Evolutionary conservation across 768 basidiomycete species (phyloP).

Genomic region (Suillus paluster): DNA sequence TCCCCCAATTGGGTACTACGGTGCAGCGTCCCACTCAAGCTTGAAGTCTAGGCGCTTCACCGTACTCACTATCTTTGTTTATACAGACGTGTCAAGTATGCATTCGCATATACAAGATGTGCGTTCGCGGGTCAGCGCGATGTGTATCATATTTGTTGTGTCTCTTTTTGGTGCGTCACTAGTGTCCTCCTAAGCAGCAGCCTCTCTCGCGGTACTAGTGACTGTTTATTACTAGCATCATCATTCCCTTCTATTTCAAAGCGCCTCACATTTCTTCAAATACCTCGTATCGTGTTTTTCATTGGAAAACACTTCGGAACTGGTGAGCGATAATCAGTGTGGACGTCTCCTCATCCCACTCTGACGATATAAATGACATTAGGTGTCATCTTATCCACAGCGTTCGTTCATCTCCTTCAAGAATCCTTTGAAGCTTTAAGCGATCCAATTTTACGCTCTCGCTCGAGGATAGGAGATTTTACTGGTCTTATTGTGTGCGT

Average conservation of each 20-base stretch:
- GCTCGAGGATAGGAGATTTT: constrained; percentile 58
- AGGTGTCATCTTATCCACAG: constrained; percentile 84
- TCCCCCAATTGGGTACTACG: neutral
- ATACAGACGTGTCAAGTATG: neutral
- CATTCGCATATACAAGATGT: neutral
- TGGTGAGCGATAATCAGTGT: constrained; percentile 37
- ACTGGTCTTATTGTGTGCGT: constrained; percentile 78
- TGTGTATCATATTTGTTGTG: constrained; percentile 57
- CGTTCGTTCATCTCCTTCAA: constrained; percentile 80
- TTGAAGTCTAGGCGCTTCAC: neutral
- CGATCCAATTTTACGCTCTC: constrained; percentile 46
- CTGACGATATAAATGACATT: neutral
- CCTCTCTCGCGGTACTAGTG: constrained; percentile 3
- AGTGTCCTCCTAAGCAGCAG: constrained; percentile 4
- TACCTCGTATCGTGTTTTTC: constrained; percentile 76
- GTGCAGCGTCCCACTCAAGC: neutral
- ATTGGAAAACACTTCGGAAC: constrained; percentile 90
- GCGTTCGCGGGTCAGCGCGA: constrained; percentile 33
- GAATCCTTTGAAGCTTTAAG: constrained; percentile 71
- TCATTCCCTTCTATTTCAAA: constrained; percentile 74
- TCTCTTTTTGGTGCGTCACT: constrained; percentile 65
- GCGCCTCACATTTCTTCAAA: constrained; percentile 52
- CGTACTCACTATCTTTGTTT: neutral
- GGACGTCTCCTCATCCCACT: neutral
- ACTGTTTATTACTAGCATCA: constrained; percentile 54